Evolutionary conservation across 306 rosid genomes (phyloP).

Genomic region (Glycyrrhiza uralensis): DNA sequence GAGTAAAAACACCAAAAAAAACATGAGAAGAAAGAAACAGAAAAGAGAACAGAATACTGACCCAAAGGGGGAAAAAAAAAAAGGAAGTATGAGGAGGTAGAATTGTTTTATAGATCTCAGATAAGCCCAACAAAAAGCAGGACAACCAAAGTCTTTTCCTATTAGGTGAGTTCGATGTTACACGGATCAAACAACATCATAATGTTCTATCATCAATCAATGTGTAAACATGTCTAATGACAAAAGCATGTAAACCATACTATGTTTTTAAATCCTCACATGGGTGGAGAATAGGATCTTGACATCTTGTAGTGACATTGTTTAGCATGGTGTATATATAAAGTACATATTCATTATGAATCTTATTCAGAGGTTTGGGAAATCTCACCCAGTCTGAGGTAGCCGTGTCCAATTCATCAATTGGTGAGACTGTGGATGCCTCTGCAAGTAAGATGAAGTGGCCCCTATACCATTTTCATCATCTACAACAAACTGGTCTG

Average conservation of each 20-base stretch:
- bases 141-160: background rate
- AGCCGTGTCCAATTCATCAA: conserved; percentile 77
- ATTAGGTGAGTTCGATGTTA: background rate
- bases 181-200: background rate
- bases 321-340: background rate
- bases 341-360: background rate
- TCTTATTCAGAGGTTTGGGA: conserved; percentile 15
- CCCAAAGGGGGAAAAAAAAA: background rate
- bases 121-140: background rate
- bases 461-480: conserved; percentile 76
- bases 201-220: too few relatives aligned
- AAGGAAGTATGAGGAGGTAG: background rate
- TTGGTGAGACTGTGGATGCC: conserved; percentile 93
- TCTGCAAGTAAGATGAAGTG: conserved; percentile 75
- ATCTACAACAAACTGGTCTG: conserved; percentile 75
- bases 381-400: conserved; percentile 88
- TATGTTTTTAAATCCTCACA: background rate
- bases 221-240: background rate
- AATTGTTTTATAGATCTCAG: background rate
- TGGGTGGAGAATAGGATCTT: background rate
- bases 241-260: background rate
- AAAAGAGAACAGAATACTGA: background rate
- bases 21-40: background rate
- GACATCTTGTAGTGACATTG: background rate
- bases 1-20: background rate